Base-by-base conservation (phyloP, 2,329 filamentous ascomycete species). In the Ophiostoma novo-ulmi region DNA sequence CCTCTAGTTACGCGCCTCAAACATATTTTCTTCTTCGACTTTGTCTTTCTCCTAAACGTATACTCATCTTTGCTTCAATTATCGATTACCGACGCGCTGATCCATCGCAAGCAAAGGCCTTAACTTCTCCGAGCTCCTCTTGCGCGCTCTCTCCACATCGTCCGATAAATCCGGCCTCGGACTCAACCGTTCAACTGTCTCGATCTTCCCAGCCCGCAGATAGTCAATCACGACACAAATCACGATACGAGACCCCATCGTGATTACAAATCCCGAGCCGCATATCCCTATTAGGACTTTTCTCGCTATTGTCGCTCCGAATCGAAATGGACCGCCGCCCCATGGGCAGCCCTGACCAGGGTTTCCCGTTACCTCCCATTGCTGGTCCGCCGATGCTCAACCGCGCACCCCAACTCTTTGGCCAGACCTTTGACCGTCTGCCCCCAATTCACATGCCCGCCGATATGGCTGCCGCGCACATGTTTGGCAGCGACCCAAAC, bases 321-420 rank as follows among this genome's bases (percentile, higher is more conserved):
- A 6, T n/a, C 44, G 44, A 26, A 26, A 85, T 85, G 83, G 82
- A 87, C 75, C 84, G 82, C 73, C 83, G 87, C 72, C 83, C 68
- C 35, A 69, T 70, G 67, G 71, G 71, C 13, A 72, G 71, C 63
- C 69, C 87, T 77, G 78, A 80, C 71, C 71, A 71, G 72, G 81
- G 81, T 77, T 89, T 88, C 76, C 85, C 87, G 76, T 85, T 89
- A 78, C 84, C 85, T 71, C 80, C 81, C 74, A 85, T 86, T 81
- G 73, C 74, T 55, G 81, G 83, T 75, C 85, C 86, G 74, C 84
- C 85, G 70, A 80, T 91, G 75, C 85, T 90, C 81, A 87, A 88
- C 78, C 88, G 88, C 74, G 86, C 88, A 72, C 87, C 88, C 72
- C 87, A 89, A 74, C 86, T 91, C 77, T 87, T 92, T 70, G 93